Conservation (phyloP, 805 yeast species). For the Candida quercuum region DNA sequence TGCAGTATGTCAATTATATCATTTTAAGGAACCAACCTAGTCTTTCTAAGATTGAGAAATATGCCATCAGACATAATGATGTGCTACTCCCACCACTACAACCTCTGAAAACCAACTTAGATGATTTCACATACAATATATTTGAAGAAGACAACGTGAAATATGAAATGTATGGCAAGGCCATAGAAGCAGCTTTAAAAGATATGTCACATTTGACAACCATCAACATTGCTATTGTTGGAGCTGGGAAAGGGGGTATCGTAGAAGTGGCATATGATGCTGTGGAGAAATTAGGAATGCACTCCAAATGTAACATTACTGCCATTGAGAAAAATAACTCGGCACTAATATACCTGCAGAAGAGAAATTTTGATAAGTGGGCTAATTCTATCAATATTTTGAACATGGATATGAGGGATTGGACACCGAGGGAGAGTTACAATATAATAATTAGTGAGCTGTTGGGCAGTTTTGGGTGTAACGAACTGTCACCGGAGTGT, state of each 20-base stretch:
- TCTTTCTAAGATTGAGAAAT: slow-evolving; percentile 26
- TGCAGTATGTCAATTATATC: slow-evolving; percentile 39
- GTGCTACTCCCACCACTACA: slow-evolving; percentile 54
- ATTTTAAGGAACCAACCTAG: slow-evolving; percentile 27
- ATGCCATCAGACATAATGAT: slow-evolving; percentile 25
- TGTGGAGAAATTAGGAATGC: slow-evolving; percentile 26
- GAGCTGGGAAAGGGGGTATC: slow-evolving; percentile 87
- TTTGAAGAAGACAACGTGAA: slow-evolving; percentile 71
- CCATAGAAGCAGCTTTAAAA: slow-evolving; percentile 20
- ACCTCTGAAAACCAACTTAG: slow-evolving; percentile 58
- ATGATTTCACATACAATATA: slow-evolving; percentile 53
- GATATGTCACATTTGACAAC: slow-evolving; percentile 14
- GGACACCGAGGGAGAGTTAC: slow-evolving; percentile 36
- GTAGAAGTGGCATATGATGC: slow-evolving; percentile 49
- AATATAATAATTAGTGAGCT: slow-evolving; percentile 75
- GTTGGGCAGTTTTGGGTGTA: slow-evolving; percentile 89
- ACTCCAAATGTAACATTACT: slow-evolving; percentile 28
- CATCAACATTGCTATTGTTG: slow-evolving; percentile 55
- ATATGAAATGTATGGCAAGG: slow-evolving; percentile 51
- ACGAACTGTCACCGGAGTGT: slow-evolving; percentile 86
- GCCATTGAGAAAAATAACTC: slow-evolving; percentile 73
- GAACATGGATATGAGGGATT: slow-evolving; percentile 52
- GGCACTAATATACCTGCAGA: slow-evolving; percentile 46
- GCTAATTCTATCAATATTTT: slow-evolving; percentile 42
- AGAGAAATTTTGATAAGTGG: slow-evolving; percentile 52